Base-by-base conservation (phyloP, 139 green algal genomes). In the Microglena sp. region DNA sequence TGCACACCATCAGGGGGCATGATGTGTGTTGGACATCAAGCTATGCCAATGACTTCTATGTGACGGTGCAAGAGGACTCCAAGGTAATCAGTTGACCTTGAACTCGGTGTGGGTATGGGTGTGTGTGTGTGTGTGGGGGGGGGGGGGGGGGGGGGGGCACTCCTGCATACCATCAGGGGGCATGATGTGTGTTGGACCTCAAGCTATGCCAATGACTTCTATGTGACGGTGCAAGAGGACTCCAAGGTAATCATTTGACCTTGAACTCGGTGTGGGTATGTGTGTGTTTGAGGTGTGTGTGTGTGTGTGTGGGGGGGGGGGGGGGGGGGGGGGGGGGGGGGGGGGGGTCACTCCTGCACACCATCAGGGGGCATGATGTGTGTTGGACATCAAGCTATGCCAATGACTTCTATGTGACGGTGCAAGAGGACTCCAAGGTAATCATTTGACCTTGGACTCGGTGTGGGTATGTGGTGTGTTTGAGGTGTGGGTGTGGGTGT, bases 361-460 rank as follows among this genome's bases (percentile, higher is more conserved):
- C n/a, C n/a, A n/a, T n/a, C n/a, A n/a, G n/a, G n/a, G n/a, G n/a
- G 2, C 71, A 72, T 33, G 71, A 72, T 24, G 72, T 69, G 2
- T 71, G 65, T n/a, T 80, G 74, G 74, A 71, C 69, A 2, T 30
- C 35, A 15, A 60, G 32, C 44, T 55, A 80, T 33, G 74, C 76
- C 65, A 67, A 68, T 61, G 60, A 63, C 0, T 80, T 80, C 35
- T 80, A 76, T 36, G 64, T 80, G n/a, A 80, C 74, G 4, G 59
- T 67, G 15, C 74, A 80, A 28, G 71, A 77, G 60, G 71, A 77
- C 21, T 50, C 43, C 53, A 77, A 77, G 66, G 72, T 74, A 44
- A 5, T 7, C 28, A 29, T 24, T 50, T 50, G 15, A 50, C 40
- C 40, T 50, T 50, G 11, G 40, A 50, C n/a, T n/a, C n/a, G n/a